Evolutionary conservation across 2,329 filamentous ascomycete genomes (phyloP), one percentile per base, ranked within the genome.

Genomic region (Sphaerulina populicola): DNA sequence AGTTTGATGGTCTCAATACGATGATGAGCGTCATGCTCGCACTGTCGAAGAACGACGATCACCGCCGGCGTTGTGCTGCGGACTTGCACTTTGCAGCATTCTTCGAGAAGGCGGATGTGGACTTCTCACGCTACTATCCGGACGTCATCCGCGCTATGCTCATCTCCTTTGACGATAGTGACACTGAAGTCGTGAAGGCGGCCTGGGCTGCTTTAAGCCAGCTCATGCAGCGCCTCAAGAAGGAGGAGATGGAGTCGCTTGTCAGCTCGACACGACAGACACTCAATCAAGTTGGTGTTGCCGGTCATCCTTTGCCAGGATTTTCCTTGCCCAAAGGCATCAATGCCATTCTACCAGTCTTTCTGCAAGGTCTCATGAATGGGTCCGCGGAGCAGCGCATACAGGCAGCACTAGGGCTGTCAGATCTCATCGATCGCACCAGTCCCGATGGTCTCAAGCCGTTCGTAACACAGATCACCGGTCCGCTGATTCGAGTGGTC

Each of bases 331-430:
- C 91, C 1, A 98, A 97, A 79, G 94, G 94, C 56, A 95, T 98
- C 76, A 94, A 89, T 65, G 90, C 93, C 56, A 84, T 98, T 58
- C 73, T 98, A 55, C 93, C 94, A 2, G 97, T 98, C 59, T 97
- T 98, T 79, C 71, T 97, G 65, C 94, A 98, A 67, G 93, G 93
- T 71, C 77, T 98, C 59, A 94, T 98, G 85, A 97, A 98, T 64
- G 94, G 93, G 52, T 90, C 86, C 35, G 76, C 86, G 12, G 93
- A 98, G 4, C 93, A 98, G 72, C 81, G 90, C 67, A 93, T 88
- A 23, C 87, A 94, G 67, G 83, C 93, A 52, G 93, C 94, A 41
- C 77, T 97, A 56, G 93, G 88, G 51, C 94, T 98, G 60, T 94
- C 90, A 2, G 94, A 98, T 66, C 86, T 98, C 59, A 85, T 97